These are phyloP conservation scores for Arthrobotrys sphaeroides DNA, from an alignment of 2,329 filamentous ascomycete genomes.

Conservation along the genomic window DNA sequence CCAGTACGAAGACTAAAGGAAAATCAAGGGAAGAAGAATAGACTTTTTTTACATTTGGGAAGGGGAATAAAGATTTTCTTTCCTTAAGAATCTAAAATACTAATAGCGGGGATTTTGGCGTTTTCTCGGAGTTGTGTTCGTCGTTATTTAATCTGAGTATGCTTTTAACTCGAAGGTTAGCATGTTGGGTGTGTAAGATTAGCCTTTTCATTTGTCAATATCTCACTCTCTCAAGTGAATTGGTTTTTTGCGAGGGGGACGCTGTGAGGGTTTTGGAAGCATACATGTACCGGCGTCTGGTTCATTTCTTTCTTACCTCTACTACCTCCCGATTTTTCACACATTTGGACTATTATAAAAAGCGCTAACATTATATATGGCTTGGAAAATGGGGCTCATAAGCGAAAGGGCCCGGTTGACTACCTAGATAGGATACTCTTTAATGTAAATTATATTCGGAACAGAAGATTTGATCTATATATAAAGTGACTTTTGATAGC, in stretches of 20 bases:
- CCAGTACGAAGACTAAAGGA: slow-evolving; percentile 19
- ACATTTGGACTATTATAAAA: background rate
- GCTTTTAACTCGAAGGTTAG: background rate
- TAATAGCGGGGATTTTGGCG: background rate
- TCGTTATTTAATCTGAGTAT: background rate
- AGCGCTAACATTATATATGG: background rate
- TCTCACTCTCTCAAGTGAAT: background rate
- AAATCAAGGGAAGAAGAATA: slow-evolving; percentile 24
- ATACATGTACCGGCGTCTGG: slow-evolving; percentile 30
- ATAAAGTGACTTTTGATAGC: slow-evolving; percentile 6
- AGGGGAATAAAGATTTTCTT: slow-evolving; percentile 4
- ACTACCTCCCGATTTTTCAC: slow-evolving; percentile 2
- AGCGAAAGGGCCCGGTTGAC: background rate
- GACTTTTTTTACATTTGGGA: background rate
- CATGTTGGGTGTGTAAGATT: slow-evolving; percentile 26
- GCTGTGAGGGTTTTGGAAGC: slow-evolving; percentile 11
- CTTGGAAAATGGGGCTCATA: background rate
- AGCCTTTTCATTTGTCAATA: slow-evolving; percentile 16
- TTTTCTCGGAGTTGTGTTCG: slow-evolving; percentile 4
- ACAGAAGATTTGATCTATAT: slow-evolving; percentile 9
- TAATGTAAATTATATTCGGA: slow-evolving; percentile 18
- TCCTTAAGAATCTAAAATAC: background rate
- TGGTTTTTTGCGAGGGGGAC: background rate
- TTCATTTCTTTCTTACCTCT: slow-evolving; percentile 16
- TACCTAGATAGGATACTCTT: slow-evolving; percentile 1